These are phyloP conservation scores for Arabis alpina DNA, from an alignment of 345 rosid genomes.

Conservation along the genomic window DNA sequence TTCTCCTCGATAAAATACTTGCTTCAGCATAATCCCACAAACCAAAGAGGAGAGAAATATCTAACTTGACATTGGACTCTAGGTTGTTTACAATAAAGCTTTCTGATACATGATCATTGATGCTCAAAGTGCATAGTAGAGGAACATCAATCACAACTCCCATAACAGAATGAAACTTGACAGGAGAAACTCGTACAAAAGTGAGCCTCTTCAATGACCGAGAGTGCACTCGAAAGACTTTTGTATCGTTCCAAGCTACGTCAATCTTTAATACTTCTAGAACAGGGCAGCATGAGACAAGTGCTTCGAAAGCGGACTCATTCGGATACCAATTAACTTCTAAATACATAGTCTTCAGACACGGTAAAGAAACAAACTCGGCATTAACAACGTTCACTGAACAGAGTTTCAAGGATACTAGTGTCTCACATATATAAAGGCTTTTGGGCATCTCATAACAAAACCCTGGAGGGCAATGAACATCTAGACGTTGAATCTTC, in stretches of 20 bases:
- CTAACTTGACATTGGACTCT: not conserved
- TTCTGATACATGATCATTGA: not conserved
- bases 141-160: slow-evolving; percentile 30
- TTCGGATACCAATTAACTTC: not conserved
- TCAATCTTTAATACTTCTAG: not conserved
- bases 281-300: not conserved
- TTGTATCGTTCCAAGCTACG: not conserved
- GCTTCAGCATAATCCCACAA: not conserved
- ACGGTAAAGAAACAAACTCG: slow-evolving; percentile 7
- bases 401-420: slow-evolving; percentile 4
- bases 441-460: not conserved
- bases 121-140: not conserved
- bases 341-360: slow-evolving; percentile 17
- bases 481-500: not conserved
- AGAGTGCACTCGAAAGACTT: not conserved
- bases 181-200: not conserved
- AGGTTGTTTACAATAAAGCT: not conserved
- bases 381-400: not conserved
- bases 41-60: not conserved
- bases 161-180: not conserved
- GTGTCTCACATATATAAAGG: not conserved
- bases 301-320: not conserved
- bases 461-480: not conserved
- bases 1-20: not conserved
- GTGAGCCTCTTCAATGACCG: not conserved